Base-by-base conservation (phyloP, 1,284 basidiomycete genomes). In the Fomitopsis betulina region DNA sequence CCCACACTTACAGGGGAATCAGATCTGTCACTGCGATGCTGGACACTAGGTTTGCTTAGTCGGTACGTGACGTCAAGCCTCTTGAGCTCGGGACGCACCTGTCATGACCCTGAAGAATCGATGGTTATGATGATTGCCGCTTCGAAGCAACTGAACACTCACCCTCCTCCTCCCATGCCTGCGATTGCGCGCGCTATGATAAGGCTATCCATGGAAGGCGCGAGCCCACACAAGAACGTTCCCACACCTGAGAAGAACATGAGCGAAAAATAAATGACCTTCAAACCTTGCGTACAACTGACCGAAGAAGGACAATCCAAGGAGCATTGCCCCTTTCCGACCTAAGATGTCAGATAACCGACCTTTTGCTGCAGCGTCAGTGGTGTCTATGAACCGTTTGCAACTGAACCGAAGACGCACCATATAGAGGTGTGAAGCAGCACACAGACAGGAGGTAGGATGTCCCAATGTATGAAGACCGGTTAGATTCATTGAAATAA, bases 81-180 rank as follows among this genome's bases (percentile, higher is more conserved):
- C 51, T 49, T 30, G 53, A 52, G 53, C 55, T 55, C 12, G 49
- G 58, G 58, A 58, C 72, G 65, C 68, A 89, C 90, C 91, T 79
- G 89, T 91, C 89, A 91, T 91, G 21, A 93, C 83, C 32, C 87
- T 89, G 70, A 5, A 10, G 30, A 53, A 54, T 30, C 30, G 21
- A 30, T 51, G 35, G 17, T 40, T 56, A 52, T 12, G 49, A 58
- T 64, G 56, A 59, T 58, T 55, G 35, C 9, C 33, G 43, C 43
- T 21, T 47, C 33, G 21, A 4, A 39, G n/a, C 49, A 51, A 33
- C 42, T 33, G 10, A 37, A 55, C 60, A 71, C 82, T 76, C 67
- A 90, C 82, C 92, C 93, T 71, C 93, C 92, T 60, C 94, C 93
- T 57, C 94, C 93, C 84, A 95, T 93, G 51, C 93, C 93, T 39